Evolutionary conservation across 768 basidiomycete genomes (phyloP), one percentile per base, ranked within the genome.

Genomic region (Chalciporus piperatus): DNA sequence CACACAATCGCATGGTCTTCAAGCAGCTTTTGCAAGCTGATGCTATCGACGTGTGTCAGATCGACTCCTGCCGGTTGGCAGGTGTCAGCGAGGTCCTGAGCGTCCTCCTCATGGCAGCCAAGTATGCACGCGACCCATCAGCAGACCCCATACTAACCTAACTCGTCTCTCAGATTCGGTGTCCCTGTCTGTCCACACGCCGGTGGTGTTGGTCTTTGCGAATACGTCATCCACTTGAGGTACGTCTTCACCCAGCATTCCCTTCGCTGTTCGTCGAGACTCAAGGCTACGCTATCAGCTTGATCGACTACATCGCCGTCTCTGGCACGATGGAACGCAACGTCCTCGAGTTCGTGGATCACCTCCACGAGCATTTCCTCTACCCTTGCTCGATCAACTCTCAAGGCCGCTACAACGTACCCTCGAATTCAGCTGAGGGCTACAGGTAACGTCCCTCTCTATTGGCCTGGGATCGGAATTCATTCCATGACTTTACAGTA

Each of bases 1-100:
- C 92, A 5, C 95, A 98, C 68, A 98, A 97, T 71, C 83, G 93
- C 54, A 93, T 96, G 79, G 82, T 92, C 23, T 98, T 98, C 81
- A 98, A 98, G 73, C 95, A 98, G 67, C 78, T 98, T 16, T 75
- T 98, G 16, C 93, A 96, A 63, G 86, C 87, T 1, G 84, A 92
- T 25, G 94, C 95, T 4, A 92, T 98, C 64, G 95, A 98, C 61
- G 95, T 97, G 23, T 87, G 83, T 58, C 95, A 98, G 66, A 94
- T 98, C 61, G 95, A 98, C 71, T 90, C 91, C 19, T 97, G 95
- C 72, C 83, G 95, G 44, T 75, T 97, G 19, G 93, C 90, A 4
- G 95, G 95, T 45, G 92, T 98, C 27, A 94, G 89, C 67, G 95
- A 98, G 73, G 89, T 98, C n/a, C 73, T 98, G 46, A 86, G 84